These are phyloP conservation scores for Cercophora sp. DNA, from an alignment of 495 filamentous ascomycete genomes.

Conservation along the genomic window DNA sequence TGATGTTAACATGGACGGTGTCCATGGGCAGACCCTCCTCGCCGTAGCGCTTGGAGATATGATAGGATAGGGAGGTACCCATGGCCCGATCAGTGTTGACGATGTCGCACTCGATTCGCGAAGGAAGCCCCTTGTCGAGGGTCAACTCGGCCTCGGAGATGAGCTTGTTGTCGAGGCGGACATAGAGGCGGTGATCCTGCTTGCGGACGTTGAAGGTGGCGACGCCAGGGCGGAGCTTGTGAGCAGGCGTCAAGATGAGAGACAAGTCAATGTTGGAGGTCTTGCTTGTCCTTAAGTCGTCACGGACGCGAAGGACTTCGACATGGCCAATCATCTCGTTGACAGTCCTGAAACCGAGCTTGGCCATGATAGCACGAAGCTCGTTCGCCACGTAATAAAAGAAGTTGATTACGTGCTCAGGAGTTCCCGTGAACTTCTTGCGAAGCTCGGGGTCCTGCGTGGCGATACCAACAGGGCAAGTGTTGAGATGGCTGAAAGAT, in stretches of 20 bases:
- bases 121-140: conserved; percentile 91
- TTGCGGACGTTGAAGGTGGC: conserved; percentile 98
- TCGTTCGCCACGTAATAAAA: conserved; percentile 99
- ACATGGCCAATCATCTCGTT: conserved; percentile 99
- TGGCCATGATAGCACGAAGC: conserved; percentile 97
- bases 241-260: conserved; percentile 92
- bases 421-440: conserved; percentile 90
- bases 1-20: conserved; percentile 95
- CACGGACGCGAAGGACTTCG: conserved; percentile 80
- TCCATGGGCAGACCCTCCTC: conserved; percentile 89
- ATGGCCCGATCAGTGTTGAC: conserved; percentile 97
- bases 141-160: conserved; percentile 97
- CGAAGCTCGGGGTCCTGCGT: conserved; percentile 94
- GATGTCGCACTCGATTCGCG: conserved; percentile 94
- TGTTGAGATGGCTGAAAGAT: conserved; percentile 47
- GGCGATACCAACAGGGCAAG: conserved; percentile 94
- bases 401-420: conserved; percentile 99
- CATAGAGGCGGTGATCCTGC: conserved; percentile 92
- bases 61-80: conserved; percentile 93
- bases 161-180: conserved; percentile 95
- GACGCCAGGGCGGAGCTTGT: conserved; percentile 92
- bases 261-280: conserved; percentile 92
- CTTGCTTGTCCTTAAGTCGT: conserved; percentile 84
- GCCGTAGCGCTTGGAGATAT: conserved; percentile 89
- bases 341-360: conserved; percentile 87